Base-by-base conservation (phyloP, 352 stramenopile genomes). In the Phytopythium mirpurense region DNA sequence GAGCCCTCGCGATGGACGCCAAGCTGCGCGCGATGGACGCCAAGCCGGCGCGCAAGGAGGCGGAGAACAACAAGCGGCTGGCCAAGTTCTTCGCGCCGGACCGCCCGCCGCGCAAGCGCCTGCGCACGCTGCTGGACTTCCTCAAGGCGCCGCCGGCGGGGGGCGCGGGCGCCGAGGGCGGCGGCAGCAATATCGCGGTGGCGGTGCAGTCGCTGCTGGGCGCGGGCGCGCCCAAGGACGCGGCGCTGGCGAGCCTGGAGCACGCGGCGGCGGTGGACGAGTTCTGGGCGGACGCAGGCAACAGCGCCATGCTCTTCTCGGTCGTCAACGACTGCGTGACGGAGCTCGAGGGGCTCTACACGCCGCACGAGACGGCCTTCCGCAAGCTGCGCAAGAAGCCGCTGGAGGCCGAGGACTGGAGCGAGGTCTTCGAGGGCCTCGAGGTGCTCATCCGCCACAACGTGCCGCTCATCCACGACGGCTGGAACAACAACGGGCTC, bases 331-430 rank as follows among this genome's bases (percentile, higher is more conserved):
- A 92, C 63, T 92, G 79, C 62, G 74, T 95, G 32, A 78, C 72
- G 21, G 85, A 93, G 59, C 72, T 95, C 14, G 85, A 95, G 70
- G 78, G 70, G 53, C 73, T 92, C 10, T 93, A 95, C 54, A 67
- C 79, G 54, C 81, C 83, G 9, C 84, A 92, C 46, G 80, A 92
- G 55, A 89, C 74, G 23, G 74, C 81, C 29, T 93, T 95, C 57
- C 76, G 83, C 26, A 89, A 90, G 51, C 62, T 86, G 42, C 79
- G 81, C 16, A 88, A 88, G 49, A 92, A 93, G 48, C 78, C 72
- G 7, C 69, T 93, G 8, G 81, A 95, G 54, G 78, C 82, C 0
- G 85, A 95, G 53, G 85, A 95, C 67, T 95, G 85, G 85, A 93
- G 74, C 48, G 85, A 95, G 36, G 74, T 95, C 2, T 95, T 95